Evolutionary conservation across 345 rosid genomes (phyloP).

Genomic region (Melastoma malabathricum): DNA sequence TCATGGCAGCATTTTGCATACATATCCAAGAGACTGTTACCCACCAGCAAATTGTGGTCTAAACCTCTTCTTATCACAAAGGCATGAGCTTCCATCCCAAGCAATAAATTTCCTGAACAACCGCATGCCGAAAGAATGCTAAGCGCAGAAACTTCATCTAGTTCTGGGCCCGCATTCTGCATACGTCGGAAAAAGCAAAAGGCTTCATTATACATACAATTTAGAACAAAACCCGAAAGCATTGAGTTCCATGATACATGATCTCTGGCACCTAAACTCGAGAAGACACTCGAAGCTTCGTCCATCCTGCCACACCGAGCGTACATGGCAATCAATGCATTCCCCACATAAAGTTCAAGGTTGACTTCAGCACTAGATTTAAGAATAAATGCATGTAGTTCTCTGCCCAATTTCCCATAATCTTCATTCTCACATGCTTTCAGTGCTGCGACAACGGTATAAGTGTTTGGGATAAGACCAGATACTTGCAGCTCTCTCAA

Average conservation of each 20-base stretch:
- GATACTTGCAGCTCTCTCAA: conserved; percentile 41
- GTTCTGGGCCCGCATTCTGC: conserved; percentile 33
- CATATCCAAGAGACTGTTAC: conserved; percentile 69
- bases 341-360: conserved; percentile 28
- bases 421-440: conserved; percentile 44
- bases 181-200: conserved; percentile 29
- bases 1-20: conserved; percentile 52
- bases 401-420: conserved; percentile 40
- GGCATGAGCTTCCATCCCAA: conserved; percentile 71
- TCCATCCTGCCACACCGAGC: conserved; percentile 34
- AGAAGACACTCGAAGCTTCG: conserved; percentile 29
- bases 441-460: conserved; percentile 51
- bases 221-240: conserved; percentile 53
- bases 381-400: conserved; percentile 52
- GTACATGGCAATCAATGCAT: conserved; percentile 68
- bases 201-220: conserved; percentile 41
- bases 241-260: conserved; percentile 48
- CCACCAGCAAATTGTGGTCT: conserved; percentile 41
- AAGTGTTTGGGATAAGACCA: conserved; percentile 39
- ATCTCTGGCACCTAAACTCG: conserved; percentile 31
- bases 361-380: conserved; percentile 30
- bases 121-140: conserved; percentile 47
- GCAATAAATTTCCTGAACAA: conserved; percentile 39
- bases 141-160: conserved; percentile 42
- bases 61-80: conserved; percentile 47